Percentiles rank a stretch among this genome's conserved stretches.
phyloP scores from a whole-genome alignment of 371 early-diverging fungal species.

The Blakeslea trispora region DNA sequence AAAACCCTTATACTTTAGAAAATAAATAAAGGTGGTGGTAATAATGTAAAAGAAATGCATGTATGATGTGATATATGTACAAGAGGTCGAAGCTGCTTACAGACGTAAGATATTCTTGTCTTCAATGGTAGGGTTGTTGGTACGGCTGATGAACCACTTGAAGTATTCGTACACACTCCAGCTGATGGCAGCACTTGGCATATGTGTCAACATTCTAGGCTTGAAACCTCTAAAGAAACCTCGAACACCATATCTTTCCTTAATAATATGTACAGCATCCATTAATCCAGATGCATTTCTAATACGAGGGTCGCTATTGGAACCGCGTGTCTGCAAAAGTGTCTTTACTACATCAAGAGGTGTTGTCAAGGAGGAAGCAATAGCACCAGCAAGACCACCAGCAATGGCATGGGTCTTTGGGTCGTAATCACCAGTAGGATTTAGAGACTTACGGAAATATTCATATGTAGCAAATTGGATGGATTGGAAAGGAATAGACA shows the following conservation, averaged over 20 bases:
- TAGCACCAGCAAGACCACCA: conserved; percentile 86
- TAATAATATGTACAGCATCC: conserved; percentile 73
- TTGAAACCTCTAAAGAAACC: conserved; percentile 80
- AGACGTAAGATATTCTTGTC: conserved; percentile 8
- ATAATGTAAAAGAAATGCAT: too few species aligned
- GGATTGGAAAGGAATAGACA: conserved; percentile 91
- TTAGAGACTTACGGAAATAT: conserved; percentile 74
- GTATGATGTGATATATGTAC: too few species aligned
- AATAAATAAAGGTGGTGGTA: too few species aligned
- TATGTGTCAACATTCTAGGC: conserved; percentile 80
- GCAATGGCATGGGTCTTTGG: conserved; percentile 80
- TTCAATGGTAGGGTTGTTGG: neutral
- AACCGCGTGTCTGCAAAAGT: conserved; percentile 85
- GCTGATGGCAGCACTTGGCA: conserved; percentile 91
- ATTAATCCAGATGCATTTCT: conserved; percentile 67
- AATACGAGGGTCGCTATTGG: conserved; percentile 63
- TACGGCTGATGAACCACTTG: conserved; percentile 62
- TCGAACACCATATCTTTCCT: conserved; percentile 63
- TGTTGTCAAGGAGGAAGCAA: conserved; percentile 83
- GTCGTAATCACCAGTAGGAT: conserved; percentile 75
- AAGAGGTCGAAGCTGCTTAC: too few species aligned
- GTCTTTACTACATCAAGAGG: conserved; percentile 94
- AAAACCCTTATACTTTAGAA: too few species aligned
- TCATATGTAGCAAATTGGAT: conserved; percentile 93
- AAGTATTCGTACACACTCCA: conserved; percentile 91